Percentiles rank a stretch among this genome's conserved stretches.
Evolutionary conservation across 306 rosid species (phyloP).

Genomic region (Rosa chinensis): DNA sequence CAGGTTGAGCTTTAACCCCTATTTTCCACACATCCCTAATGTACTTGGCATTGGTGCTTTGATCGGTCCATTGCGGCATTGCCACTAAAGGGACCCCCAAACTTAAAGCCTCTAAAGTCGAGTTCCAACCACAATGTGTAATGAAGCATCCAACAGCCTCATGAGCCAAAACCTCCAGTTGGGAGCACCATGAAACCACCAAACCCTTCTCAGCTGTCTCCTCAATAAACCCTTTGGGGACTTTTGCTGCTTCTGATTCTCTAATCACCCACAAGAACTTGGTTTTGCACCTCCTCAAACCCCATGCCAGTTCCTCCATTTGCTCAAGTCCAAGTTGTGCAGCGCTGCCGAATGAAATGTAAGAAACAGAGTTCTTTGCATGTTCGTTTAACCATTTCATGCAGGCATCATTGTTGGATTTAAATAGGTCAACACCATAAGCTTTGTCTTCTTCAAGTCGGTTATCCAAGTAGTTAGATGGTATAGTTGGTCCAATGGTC

Average conservation of each 20-base stretch:
- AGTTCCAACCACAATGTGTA: background rate
- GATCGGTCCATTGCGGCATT: background rate
- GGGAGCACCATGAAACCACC: constrained; percentile 16
- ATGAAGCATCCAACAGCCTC: constrained; percentile 15
- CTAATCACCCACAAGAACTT: constrained; percentile 40
- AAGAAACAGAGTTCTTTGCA: constrained; percentile 15
- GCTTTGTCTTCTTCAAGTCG: constrained; percentile 18
- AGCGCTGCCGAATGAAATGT: constrained; percentile 34
- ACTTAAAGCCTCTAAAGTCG: background rate
- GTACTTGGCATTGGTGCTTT: background rate
- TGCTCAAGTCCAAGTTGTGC: constrained; percentile 14
- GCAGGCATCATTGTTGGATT: background rate
- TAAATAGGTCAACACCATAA: constrained; percentile 15
- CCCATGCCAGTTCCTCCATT: constrained; percentile 26
- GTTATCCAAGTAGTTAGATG: constrained; percentile 22
- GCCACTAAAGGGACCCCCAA: background rate
- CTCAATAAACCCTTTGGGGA: constrained; percentile 28
- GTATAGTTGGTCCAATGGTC: constrained; percentile 38
- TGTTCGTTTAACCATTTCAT: constrained; percentile 26
- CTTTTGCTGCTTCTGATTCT: constrained; percentile 17
- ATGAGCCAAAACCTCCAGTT: constrained; percentile 12
- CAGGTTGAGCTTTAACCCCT: background rate
- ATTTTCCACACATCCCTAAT: background rate
- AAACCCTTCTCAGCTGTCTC: constrained; percentile 15
- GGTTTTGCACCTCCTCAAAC: constrained; percentile 11